Percentiles rank a stretch among this genome's conserved stretches.
These are phyloP conservation scores for Forsythia viridissima DNA, from an alignment of 257 asterid genomes.

Conservation along the genomic window DNA sequence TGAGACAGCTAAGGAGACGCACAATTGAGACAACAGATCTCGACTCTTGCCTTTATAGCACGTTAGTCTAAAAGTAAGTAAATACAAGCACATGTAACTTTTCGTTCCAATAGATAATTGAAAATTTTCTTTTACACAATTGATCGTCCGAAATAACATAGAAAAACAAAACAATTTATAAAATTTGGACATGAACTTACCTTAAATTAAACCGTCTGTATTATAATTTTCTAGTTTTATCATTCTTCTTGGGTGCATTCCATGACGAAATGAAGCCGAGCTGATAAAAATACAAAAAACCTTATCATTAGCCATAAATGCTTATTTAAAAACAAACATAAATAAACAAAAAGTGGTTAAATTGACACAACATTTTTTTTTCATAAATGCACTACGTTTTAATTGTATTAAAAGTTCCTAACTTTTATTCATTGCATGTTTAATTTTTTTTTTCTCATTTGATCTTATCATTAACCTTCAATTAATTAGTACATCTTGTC, in stretches of 20 bases:
- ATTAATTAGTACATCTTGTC: too few species aligned
- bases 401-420: too few species aligned
- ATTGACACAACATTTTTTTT: too few species aligned
- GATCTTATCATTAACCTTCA: too few species aligned
- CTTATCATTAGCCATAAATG: not conserved
- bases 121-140: not conserved
- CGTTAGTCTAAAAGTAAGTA: too few species aligned
- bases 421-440: too few species aligned
- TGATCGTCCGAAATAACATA: not conserved
- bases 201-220: not conserved
- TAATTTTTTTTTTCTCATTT: too few species aligned
- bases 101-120: not conserved
- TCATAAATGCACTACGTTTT: too few species aligned
- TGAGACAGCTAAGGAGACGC: too few species aligned
- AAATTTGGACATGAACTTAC: not conserved
- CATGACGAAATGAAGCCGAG: slow-evolving; percentile 28
- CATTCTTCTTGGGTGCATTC: slow-evolving; percentile 34
- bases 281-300: slow-evolving; percentile 5
- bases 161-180: not conserved
- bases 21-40: too few species aligned
- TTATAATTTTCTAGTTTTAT: slow-evolving; percentile 15
- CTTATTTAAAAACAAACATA: not conserved
- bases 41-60: too few species aligned
- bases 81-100: too few species aligned
- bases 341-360: not conserved